Evolutionary conservation across 805 yeast genomes (phyloP), one percentile per base, ranked within the genome.

Genomic region (Candida saitoana): DNA sequence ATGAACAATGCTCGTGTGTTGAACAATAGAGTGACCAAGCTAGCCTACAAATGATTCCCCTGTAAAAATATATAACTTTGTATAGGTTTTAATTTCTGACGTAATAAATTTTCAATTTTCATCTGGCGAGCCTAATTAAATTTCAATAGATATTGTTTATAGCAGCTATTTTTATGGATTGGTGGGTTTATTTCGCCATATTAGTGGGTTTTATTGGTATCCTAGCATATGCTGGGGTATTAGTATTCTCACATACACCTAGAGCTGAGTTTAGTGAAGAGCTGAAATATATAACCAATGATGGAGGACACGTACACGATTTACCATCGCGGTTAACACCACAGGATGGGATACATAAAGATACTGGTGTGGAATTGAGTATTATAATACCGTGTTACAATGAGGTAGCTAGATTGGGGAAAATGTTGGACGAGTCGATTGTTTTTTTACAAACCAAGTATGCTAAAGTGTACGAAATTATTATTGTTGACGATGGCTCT

Each of bases 301-400:
- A 70, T 60, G 46, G 49, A 39, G 39, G 63, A 38, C 20, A 52
- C 36, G 17, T 51, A 44, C 65, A 62, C 54, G 59, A 59, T 20
- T 52, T 63, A 49, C 64, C 77, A 48, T 43, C 58, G 17, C 49
- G 65, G 49, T 55, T 63, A 55, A 7, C 44, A 44, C 9, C 47
- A 12, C 27, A 19, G 22, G 22, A 22, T 18, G 41, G 36, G 3
- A 6, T 5, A 4, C 44, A 36, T 27, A 44, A 42, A 14, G 53
- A 52, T 39, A 70, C 67, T 29, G 69, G 59, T 2, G 70, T 85
- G 18, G 74, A 75, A 24, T 53, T 91, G 34, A 79, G 93, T 18
- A 82, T 93, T 18, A 89, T 93, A 5, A 78, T 93, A 4, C 99
- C 99, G n/a, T 88, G 96, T 59, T 93, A 77, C 56, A 93, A 93